Conservation (phyloP, 257 asterid species). For the Parsonsia alboflavescens region DNA sequence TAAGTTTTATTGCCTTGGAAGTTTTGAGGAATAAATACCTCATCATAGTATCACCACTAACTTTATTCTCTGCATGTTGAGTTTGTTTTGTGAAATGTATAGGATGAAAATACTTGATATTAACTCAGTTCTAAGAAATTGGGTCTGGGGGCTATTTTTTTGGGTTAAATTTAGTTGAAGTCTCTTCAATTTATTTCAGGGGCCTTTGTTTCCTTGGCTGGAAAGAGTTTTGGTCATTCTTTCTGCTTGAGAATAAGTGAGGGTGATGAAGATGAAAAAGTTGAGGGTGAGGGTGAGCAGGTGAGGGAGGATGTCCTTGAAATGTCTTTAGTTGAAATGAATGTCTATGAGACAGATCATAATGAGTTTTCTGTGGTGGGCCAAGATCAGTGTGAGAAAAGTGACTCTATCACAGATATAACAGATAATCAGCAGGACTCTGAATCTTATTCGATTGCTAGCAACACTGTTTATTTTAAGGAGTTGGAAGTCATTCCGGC, state of each 20-base stretch:
- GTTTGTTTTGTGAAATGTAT: background rate
- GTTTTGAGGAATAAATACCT: background rate
- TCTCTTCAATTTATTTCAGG: conserved; percentile 6
- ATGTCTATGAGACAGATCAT: background rate
- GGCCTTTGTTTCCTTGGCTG: background rate
- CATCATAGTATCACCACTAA: background rate
- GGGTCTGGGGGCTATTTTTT: background rate
- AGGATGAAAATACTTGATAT: background rate
- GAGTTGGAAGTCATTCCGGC: background rate
- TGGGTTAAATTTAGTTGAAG: conserved; percentile 12
- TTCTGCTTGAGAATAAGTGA: background rate
- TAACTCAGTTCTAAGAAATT: background rate
- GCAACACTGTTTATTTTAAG: background rate
- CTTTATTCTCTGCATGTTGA: background rate
- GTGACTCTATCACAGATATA: background rate
- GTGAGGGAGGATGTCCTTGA: conserved; percentile 6
- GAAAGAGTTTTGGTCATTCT: conserved; percentile 7
- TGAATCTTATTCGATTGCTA: conserved; percentile 3
- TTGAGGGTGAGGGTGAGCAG: background rate
- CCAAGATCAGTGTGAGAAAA: background rate
- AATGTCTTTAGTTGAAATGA: background rate
- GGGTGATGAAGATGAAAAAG: conserved; percentile 6
- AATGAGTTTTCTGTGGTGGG: conserved; percentile 1
- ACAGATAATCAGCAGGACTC: too few species aligned
- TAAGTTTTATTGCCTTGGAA: background rate